phyloP scores from a whole-genome alignment of 2,329 filamentous ascomycete genomes.

The Onygena corvina region DNA sequence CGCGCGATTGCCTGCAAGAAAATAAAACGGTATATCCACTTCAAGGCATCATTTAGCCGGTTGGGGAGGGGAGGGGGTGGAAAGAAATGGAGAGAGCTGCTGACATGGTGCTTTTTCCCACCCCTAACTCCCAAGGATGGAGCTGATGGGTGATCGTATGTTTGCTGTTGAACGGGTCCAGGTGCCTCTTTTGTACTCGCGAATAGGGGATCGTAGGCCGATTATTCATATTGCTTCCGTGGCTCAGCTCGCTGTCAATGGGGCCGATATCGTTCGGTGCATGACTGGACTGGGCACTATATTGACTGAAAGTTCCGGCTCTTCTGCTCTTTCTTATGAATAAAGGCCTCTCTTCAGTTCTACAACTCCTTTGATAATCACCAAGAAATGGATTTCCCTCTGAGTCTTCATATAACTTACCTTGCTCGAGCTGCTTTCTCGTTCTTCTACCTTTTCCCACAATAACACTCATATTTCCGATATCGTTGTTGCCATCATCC shows the following conservation, averaged over 20 bases:
- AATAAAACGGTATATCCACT: slow-evolving; percentile 2
- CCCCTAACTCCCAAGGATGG: neutral
- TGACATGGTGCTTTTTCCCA: neutral
- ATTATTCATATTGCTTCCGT: slow-evolving; percentile 2
- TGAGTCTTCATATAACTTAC: slow-evolving; percentile 1
- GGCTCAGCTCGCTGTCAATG: slow-evolving; percentile 6
- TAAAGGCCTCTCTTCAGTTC: neutral
- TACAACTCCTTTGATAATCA: neutral
- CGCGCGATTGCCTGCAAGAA: slow-evolving; percentile 6
- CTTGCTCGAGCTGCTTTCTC: neutral
- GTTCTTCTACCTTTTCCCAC: neutral
- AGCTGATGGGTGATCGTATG: slow-evolving; percentile 4
- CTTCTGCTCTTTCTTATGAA: neutral
- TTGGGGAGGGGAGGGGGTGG: neutral
- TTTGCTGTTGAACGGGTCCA: neutral
- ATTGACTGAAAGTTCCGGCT: slow-evolving; percentile 2
- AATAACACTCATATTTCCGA: slow-evolving; percentile 4
- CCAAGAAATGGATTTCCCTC: slow-evolving; percentile 2
- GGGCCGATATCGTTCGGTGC: neutral
- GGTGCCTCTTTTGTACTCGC: neutral
- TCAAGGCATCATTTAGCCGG: neutral
- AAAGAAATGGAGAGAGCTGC: neutral
- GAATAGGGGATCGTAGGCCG: slow-evolving; percentile 3
- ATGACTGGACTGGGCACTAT: slow-evolving; percentile 6
- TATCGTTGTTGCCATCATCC: neutral